phyloP scores from a whole-genome alignment of 2,329 filamentous ascomycete genomes.

The Penicillium sp. region DNA sequence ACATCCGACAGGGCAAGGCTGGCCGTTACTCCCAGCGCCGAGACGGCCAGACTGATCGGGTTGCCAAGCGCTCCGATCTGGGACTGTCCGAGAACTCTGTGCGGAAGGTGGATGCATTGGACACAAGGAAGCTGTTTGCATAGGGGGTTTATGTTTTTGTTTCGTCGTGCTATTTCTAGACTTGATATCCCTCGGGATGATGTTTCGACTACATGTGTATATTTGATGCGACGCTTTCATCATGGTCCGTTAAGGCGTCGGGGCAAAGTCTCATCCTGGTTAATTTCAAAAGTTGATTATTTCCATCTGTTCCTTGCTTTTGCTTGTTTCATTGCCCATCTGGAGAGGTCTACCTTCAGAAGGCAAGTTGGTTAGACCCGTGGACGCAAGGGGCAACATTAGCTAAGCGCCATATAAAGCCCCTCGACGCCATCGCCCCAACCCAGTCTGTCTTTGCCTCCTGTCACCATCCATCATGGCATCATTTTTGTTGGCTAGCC shows the following conservation, averaged over 20 bases:
- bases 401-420: conserved; percentile 14
- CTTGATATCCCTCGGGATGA: conserved; percentile 34
- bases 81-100: conserved; percentile 66
- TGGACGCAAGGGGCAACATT: conserved; percentile 10
- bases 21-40: conserved; percentile 72
- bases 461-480: conserved; percentile 25
- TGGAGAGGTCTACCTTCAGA: not conserved
- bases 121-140: conserved; percentile 70
- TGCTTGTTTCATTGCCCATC: not conserved
- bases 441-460: not conserved
- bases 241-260: conserved; percentile 36
- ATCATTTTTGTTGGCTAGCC: conserved; percentile 16
- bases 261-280: conserved; percentile 26
- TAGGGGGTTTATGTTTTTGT: conserved; percentile 39
- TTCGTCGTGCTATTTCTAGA: conserved; percentile 26
- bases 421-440: conserved; percentile 1
- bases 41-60: conserved; percentile 69
- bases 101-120: conserved; percentile 66
- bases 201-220: conserved; percentile 33
- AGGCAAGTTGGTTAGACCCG: not conserved
- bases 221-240: conserved; percentile 35
- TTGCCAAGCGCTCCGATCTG: conserved; percentile 71
- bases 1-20: conserved; percentile 73
- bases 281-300: conserved; percentile 24
- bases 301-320: conserved; percentile 2